Evolutionary conservation across 257 asterid genomes (phyloP), one percentile per base, ranked within the genome.

Genomic region (Nicotiana benthamiana): DNA sequence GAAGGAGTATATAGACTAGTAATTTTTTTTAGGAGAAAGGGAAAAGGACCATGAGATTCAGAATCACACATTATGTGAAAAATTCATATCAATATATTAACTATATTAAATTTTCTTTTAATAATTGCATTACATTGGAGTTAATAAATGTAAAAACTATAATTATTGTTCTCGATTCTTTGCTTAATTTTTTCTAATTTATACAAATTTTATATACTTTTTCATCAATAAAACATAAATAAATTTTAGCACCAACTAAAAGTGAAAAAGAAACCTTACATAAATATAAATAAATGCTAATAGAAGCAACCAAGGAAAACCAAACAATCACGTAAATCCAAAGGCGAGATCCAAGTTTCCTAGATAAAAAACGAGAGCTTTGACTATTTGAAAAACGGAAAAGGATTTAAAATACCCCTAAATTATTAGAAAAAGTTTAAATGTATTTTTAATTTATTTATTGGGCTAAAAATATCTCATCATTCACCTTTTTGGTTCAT

Each of bases 181-280:
- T 24, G 0, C 2, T 20, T 24, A 24, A 16, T 15, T 61, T 9
- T 61, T 5, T 13, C 4, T 62, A 9, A 9, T 3, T 40, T 40
- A 40, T 40, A 40, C 3, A 40, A 8, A 40, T 8, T 40, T 40
- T 40, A 40, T 40, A 7, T 1, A 8, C 3, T 40, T 9, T 40
- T 40, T 9, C 0, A 0, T 0, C 11, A 8, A 40, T 0, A 0
- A 0, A 40, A 40, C 0, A 8, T 8, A 40, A 40, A 40, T 40
- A 2, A 0, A 8, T 40, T 40, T 1, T 9, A 0, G 0, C 3
- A 0, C 48, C 12, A 0, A 0, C 3, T 40, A 40, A 1, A 9
- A 40, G 48, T 9, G 3, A 9, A 40, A 40, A 40, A n/a, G n/a
- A 40, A 40, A 0, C 2, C 12, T 12, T 9, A 9, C 0, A 17